A percentile compares a stretch with the other conserved stretches of the same genome.
These are phyloP conservation scores for Paramecium octaurelia DNA, from an alignment of 73 alveolate species.

Conservation along the genomic window DNA sequence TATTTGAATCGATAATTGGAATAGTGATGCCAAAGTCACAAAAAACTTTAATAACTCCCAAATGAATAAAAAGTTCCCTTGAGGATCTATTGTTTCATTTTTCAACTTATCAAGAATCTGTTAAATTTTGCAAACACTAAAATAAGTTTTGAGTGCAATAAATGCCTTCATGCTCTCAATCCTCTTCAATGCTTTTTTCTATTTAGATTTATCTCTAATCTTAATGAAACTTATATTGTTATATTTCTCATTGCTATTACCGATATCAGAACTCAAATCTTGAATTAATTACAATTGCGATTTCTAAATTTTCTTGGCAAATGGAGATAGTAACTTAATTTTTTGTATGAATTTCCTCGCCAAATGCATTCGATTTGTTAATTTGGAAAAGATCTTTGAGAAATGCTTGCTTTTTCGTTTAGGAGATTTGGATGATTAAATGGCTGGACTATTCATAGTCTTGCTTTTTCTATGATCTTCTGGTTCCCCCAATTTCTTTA, in stretches of 20 bases:
- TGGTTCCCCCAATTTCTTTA: background rate
- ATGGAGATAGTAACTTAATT: background rate
- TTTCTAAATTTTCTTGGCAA: background rate
- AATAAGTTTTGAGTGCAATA: background rate
- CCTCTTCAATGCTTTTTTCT: background rate
- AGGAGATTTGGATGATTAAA: background rate
- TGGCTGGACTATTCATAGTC: background rate
- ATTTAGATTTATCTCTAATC: background rate
- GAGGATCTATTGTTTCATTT: background rate
- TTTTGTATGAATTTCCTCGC: background rate
- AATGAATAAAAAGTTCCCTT: conserved; percentile 14
- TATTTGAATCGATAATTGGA: conserved; percentile 9
- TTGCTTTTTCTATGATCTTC: background rate
- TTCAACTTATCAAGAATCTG: background rate
- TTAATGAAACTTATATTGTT: background rate
- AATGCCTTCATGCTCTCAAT: background rate
- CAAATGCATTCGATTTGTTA: background rate
- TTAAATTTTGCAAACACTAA: background rate
- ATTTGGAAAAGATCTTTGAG: conserved; percentile 22
- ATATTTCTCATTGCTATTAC: background rate
- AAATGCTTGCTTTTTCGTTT: background rate
- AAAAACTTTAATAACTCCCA: conserved; percentile 35
- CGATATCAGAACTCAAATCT: background rate
- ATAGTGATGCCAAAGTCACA: background rate
- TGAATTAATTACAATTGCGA: background rate